Conservation (phyloP, 2,329 filamentous ascomycete genomes). For the Metarhizium anisopliae region DNA sequence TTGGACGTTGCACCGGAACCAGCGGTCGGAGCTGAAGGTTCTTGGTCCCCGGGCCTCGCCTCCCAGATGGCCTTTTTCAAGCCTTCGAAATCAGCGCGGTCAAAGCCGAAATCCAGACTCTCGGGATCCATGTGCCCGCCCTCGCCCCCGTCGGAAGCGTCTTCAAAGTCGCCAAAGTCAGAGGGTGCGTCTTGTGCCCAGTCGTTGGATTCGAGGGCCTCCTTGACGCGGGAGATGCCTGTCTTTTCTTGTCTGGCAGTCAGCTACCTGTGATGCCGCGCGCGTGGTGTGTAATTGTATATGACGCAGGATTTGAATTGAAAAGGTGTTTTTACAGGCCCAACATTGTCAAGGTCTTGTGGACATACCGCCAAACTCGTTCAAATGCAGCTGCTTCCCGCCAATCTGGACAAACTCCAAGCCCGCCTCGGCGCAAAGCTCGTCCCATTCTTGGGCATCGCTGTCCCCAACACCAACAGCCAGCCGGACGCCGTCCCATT, state of each 20-base stretch:
- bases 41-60: slow-evolving; percentile 18
- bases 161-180: slow-evolving; percentile 24
- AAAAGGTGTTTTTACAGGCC: too few relatives aligned
- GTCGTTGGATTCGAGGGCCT: slow-evolving; percentile 58
- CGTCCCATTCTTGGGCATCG: slow-evolving; percentile 52
- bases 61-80: slow-evolving; percentile 44
- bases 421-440: slow-evolving; percentile 44
- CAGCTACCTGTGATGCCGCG: neutral
- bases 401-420: slow-evolving; percentile 54
- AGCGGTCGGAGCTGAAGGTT: neutral
- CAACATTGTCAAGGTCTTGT: neutral
- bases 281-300: too few relatives aligned
- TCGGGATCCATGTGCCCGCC: slow-evolving; percentile 33
- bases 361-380: slow-evolving; percentile 49
- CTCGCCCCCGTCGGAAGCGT: slow-evolving; percentile 15
- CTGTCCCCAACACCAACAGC: slow-evolving; percentile 45
- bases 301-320: too few relatives aligned
- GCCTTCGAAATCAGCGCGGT: slow-evolving; percentile 42
- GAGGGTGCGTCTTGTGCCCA: slow-evolving; percentile 36
- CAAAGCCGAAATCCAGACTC: slow-evolving; percentile 42
- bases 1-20: slow-evolving; percentile 3
- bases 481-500: slow-evolving; percentile 56
- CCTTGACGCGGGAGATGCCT: slow-evolving; percentile 48
- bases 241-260: slow-evolving; percentile 38
- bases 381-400: slow-evolving; percentile 30